Conservation (phyloP, 352 stramenopile genomes). For the Phytophthora tentaculata region DNA sequence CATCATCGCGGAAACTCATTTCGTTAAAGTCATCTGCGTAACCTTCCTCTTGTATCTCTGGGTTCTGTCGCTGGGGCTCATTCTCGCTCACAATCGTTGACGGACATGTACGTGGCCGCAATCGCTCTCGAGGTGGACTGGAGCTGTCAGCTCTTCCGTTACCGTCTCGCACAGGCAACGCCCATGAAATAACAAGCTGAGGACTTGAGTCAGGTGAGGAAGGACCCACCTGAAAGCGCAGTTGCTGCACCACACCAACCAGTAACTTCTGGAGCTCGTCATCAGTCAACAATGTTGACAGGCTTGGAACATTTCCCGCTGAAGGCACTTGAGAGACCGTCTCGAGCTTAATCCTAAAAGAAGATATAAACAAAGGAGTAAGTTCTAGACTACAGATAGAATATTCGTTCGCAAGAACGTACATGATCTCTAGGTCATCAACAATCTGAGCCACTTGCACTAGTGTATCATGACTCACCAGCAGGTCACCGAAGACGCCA, state of each 20-base stretch:
- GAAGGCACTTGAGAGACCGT: slow-evolving; percentile 53
- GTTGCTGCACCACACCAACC: slow-evolving; percentile 58
- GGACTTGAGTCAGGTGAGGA: slow-evolving; percentile 8
- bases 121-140: slow-evolving; percentile 20
- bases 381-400: not conserved
- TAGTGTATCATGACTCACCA: slow-evolving; percentile 42
- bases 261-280: slow-evolving; percentile 68
- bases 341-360: slow-evolving; percentile 75
- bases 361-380: not conserved
- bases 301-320: slow-evolving; percentile 66
- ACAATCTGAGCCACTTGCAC: slow-evolving; percentile 60
- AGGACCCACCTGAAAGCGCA: slow-evolving; percentile 49
- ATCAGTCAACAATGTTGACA: slow-evolving; percentile 66
- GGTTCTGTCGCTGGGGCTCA: slow-evolving; percentile 13
- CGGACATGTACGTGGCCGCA: slow-evolving; percentile 56
- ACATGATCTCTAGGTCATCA: slow-evolving; percentile 80
- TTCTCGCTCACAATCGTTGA: slow-evolving; percentile 53
- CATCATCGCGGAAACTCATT: slow-evolving; percentile 10
- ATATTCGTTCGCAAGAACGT: slow-evolving; percentile 8
- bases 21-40: slow-evolving; percentile 28
- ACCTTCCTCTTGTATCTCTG: slow-evolving; percentile 13
- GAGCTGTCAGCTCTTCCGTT: not conserved
- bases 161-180: slow-evolving; percentile 8
- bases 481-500: slow-evolving; percentile 35
- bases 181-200: slow-evolving; percentile 29